These are phyloP conservation scores for Bacidia rubella DNA, from an alignment of 495 filamentous ascomycete genomes.

Conservation along the genomic window DNA sequence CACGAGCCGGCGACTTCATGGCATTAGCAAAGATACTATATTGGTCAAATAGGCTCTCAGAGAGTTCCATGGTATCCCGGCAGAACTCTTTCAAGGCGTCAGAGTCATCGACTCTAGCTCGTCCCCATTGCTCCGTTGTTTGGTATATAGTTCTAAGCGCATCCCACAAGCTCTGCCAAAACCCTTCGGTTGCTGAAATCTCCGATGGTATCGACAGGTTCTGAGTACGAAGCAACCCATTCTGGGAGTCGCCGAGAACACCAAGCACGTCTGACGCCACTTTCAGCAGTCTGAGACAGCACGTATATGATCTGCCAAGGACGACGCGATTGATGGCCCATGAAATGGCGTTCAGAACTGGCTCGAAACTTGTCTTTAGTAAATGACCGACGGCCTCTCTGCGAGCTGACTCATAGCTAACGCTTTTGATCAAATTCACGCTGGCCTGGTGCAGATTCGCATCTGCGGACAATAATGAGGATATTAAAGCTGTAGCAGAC, in stretches of 20 bases:
- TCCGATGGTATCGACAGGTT: slow-evolving; percentile 45
- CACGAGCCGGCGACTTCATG: slow-evolving; percentile 28
- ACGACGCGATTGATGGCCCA: slow-evolving; percentile 46
- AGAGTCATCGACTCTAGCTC: slow-evolving; percentile 40
- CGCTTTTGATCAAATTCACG: slow-evolving; percentile 64
- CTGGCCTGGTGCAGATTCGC: slow-evolving; percentile 57
- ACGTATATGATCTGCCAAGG: slow-evolving; percentile 46
- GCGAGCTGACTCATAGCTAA: slow-evolving; percentile 55
- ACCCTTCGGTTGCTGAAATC: slow-evolving; percentile 46
- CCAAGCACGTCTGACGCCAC: slow-evolving; percentile 63
- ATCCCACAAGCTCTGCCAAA: slow-evolving; percentile 77
- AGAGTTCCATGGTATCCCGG: slow-evolving; percentile 85
- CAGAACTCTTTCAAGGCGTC: slow-evolving; percentile 77
- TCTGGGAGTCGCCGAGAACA: slow-evolving; percentile 66
- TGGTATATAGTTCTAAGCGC: slow-evolving; percentile 67
- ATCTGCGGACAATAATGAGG: slow-evolving; percentile 56
- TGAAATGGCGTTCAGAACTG: slow-evolving; percentile 45
- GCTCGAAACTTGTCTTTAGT: slow-evolving; percentile 47
- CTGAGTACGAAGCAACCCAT: slow-evolving; percentile 62
- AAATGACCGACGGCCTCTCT: slow-evolving; percentile 63
- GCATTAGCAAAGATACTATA: slow-evolving; percentile 65
- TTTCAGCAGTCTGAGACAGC: slow-evolving; percentile 57
- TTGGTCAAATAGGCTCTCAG: slow-evolving; percentile 69
- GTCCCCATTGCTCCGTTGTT: slow-evolving; percentile 65
- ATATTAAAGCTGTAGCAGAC: slow-evolving; percentile 52